These are phyloP conservation scores for Auricularia heimuer DNA, from an alignment of 768 basidiomycete species.

Conservation along the genomic window DNA sequence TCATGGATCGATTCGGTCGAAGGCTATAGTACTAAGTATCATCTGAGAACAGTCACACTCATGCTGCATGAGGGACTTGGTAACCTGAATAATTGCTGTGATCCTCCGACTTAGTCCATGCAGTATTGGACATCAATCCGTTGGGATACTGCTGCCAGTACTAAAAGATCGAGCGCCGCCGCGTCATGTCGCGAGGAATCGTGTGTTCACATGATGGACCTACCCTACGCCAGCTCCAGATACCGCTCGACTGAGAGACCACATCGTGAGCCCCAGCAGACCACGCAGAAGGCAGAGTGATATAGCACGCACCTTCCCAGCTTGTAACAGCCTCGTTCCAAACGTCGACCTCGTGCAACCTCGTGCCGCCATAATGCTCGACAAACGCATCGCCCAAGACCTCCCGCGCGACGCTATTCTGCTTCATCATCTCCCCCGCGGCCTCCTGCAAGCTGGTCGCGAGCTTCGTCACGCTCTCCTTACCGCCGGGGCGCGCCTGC, in stretches of 20 bases:
- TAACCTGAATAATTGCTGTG: no score
- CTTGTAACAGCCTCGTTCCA: constrained; percentile 88
- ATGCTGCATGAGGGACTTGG: no score
- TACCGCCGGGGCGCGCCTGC: constrained; percentile 39
- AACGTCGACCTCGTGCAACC: constrained; percentile 77
- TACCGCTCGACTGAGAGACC: constrained; percentile 64
- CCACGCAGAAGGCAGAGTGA: not conserved
- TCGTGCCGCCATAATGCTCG: constrained; percentile 92
- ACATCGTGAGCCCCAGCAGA: constrained; percentile 1
- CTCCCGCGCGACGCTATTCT: constrained; percentile 74
- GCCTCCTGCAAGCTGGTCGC: constrained; percentile 74
- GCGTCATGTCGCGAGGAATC: no score
- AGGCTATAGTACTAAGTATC: no score
- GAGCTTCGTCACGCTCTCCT: constrained; percentile 61
- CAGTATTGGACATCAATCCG: no score
- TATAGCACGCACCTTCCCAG: constrained; percentile 68
- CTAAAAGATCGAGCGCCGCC: no score
- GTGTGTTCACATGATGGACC: not conserved
- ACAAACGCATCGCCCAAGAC: constrained; percentile 85
- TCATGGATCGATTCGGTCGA: no score
- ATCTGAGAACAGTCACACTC: no score
- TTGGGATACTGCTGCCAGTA: no score
- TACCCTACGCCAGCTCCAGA: constrained; percentile 58
- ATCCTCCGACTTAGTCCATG: no score
- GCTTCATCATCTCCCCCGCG: constrained; percentile 67